These are phyloP conservation scores for Darksidea phi DNA, from an alignment of 495 filamentous ascomycete species.

Conservation along the genomic window DNA sequence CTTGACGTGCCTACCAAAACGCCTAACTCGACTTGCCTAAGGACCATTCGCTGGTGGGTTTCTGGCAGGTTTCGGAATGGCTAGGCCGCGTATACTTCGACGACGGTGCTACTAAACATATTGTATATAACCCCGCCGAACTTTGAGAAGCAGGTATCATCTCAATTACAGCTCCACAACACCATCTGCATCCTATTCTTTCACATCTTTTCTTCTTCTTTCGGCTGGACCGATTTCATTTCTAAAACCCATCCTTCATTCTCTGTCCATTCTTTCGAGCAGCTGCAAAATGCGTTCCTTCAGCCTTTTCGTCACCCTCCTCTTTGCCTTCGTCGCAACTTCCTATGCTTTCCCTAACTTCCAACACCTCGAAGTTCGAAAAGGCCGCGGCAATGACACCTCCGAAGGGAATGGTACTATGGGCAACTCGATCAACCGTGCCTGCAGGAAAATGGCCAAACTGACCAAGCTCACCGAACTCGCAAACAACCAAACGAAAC, in stretches of 20 bases:
- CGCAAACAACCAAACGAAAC: conserved; percentile 23
- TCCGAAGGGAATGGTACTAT: conserved; percentile 12
- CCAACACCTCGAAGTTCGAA: conserved; percentile 15
- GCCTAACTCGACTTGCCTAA: background rate
- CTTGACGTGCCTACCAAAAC: background rate
- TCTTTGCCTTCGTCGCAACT: conserved; percentile 16
- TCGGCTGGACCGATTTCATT: conserved; percentile 23
- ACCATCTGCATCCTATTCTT: conserved; percentile 1
- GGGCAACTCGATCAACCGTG: conserved; percentile 21
- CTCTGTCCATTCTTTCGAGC: background rate
- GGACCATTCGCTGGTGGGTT: background rate
- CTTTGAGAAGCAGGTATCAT: background rate
- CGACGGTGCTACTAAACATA: background rate
- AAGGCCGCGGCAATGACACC: background rate
- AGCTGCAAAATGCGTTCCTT: conserved; percentile 20
- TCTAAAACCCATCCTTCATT: background rate
- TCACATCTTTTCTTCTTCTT: conserved; percentile 14
- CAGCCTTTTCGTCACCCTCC: conserved; percentile 15
- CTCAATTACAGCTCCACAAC: too few relatives aligned
- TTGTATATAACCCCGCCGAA: conserved; percentile 8
- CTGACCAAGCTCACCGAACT: conserved; percentile 19
- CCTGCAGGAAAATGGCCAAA: conserved; percentile 14
- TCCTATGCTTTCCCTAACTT: conserved; percentile 11
- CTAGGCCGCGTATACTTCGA: conserved; percentile 19
- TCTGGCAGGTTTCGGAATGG: conserved; percentile 17